Base-by-base conservation (phyloP, 1,284 basidiomycete genomes). In the Wolfiporia cocos region DNA sequence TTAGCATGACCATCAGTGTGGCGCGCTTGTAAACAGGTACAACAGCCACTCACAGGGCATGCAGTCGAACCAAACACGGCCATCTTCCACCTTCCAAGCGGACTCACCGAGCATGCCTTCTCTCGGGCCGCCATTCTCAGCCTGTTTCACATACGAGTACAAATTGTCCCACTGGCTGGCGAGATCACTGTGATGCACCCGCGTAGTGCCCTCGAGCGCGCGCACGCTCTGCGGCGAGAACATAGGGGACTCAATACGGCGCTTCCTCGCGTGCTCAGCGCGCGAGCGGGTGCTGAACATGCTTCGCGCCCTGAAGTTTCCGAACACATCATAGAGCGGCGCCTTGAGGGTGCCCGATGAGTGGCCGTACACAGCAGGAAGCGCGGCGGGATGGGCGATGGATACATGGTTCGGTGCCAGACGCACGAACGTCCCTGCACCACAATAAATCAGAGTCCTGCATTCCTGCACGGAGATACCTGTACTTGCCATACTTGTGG, bases 391-490 rank as follows among this genome's bases (percentile, higher is more conserved):
- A n/a, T n/a, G n/a, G n/a, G n/a, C n/a, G n/a, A n/a, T n/a, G n/a
- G n/a, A n/a, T n/a, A n/a, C n/a, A n/a, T n/a, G n/a, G 57, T 91
- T 89, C 0, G 90, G 90, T 0, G 85, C 83, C 42, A 92, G 67
- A 44, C 89, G 82, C 14, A 91, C 82, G 41, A 90, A 70, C 3
- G 75, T 73, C 32, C 86, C 86, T 44, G 26, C 84, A 39, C 5
- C 36, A 17, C 20, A 2, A 32, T 23, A 22, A 17, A 40, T 26
- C 9, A 20, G 33, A 11, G 18, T 37, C 7, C 4, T 12, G 18
- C 15, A 39, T 11, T 14, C 11, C 24, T 31, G 4, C 7, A 31
- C 23, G n/a, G 28, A 3, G 17, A 6, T 10, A 33, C 3, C 17
- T 24, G 15, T 28, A 31, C 34, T 20, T 56, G 83, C 88, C 89